These are phyloP conservation scores for Pseudogymnoascus sp. DNA, from an alignment of 2,329 filamentous ascomycete species.

Conservation along the genomic window DNA sequence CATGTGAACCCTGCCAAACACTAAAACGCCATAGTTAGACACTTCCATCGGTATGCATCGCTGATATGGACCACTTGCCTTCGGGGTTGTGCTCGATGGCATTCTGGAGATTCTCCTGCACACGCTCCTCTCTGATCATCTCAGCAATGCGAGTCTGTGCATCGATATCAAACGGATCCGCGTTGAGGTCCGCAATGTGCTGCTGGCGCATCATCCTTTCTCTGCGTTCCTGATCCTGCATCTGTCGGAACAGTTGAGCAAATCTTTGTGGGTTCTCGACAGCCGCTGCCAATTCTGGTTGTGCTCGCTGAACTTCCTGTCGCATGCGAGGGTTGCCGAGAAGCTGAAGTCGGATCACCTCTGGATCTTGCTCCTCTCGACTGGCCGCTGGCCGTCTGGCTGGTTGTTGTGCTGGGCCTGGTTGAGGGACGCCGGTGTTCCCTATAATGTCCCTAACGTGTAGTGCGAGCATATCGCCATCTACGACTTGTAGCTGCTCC, in stretches of 20 bases:
- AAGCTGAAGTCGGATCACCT: conserved; percentile 74
- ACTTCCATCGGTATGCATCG: not conserved
- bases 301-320: conserved; percentile 59
- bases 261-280: conserved; percentile 71
- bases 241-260: conserved; percentile 58
- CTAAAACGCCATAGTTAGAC: conserved; percentile 36
- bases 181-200: conserved; percentile 77
- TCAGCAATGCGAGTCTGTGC: conserved; percentile 90
- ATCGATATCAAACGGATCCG: conserved; percentile 89
- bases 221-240: conserved; percentile 61
- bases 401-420: conserved; percentile 23
- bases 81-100: conserved; percentile 97
- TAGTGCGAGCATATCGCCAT: conserved; percentile 88
- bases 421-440: conserved; percentile 32
- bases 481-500: conserved; percentile 67
- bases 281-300: conserved; percentile 68
- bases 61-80: conserved; percentile 47
- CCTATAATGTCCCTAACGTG: conserved; percentile 59
- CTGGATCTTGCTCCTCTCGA: conserved; percentile 52
- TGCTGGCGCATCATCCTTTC: conserved; percentile 69
- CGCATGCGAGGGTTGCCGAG: conserved; percentile 68
- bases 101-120: conserved; percentile 92
- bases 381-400: conserved; percentile 25
- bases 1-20: conserved; percentile 91
- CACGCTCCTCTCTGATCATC: conserved; percentile 88